A percentile compares a stretch with the other conserved stretches of the same genome.
Conservation (phyloP, 108 stramenopile genomes). For the Fistulifera solaris region DNA sequence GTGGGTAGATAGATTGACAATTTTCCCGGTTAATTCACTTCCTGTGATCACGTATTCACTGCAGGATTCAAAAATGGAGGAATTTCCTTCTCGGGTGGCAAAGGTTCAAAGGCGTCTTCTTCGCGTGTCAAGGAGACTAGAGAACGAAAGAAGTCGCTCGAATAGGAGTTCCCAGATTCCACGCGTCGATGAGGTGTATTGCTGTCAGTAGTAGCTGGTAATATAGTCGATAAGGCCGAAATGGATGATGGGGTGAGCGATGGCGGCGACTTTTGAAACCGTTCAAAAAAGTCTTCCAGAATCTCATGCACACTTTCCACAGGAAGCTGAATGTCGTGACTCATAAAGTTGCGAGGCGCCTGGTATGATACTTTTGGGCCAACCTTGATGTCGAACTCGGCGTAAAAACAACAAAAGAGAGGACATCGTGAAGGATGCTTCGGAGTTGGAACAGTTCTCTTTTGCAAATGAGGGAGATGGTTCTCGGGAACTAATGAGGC, state of each 20-base stretch:
- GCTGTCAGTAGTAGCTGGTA: neutral
- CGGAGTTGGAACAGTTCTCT: conserved; percentile 27
- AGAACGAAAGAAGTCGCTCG: neutral
- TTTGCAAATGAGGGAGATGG: too few species aligned
- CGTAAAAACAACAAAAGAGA: conserved; percentile 71
- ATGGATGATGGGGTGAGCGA: neutral
- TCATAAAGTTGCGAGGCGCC: conserved; percentile 62
- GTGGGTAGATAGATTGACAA: conserved; percentile 69
- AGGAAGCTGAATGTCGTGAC: conserved; percentile 43
- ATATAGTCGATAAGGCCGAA: neutral
- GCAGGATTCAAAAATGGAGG: conserved; percentile 64
- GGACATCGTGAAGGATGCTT: conserved; percentile 48
- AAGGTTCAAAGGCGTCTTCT: neutral
- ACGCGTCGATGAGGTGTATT: neutral
- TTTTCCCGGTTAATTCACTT: conserved; percentile 63
- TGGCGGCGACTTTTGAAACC: conserved; percentile 3
- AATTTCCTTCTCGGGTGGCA: conserved; percentile 11
- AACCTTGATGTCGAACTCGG: conserved; percentile 80
- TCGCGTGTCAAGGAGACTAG: neutral
- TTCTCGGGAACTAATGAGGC: too few species aligned
- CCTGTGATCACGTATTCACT: conserved; percentile 81
- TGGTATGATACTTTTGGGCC: conserved; percentile 67
- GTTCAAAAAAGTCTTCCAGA: conserved; percentile 42
- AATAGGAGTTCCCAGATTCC: neutral
- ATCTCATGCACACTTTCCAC: conserved; percentile 45